These are phyloP conservation scores for Emydomyces testavorans DNA, from an alignment of 2,329 filamentous ascomycete genomes.

Conservation along the genomic window DNA sequence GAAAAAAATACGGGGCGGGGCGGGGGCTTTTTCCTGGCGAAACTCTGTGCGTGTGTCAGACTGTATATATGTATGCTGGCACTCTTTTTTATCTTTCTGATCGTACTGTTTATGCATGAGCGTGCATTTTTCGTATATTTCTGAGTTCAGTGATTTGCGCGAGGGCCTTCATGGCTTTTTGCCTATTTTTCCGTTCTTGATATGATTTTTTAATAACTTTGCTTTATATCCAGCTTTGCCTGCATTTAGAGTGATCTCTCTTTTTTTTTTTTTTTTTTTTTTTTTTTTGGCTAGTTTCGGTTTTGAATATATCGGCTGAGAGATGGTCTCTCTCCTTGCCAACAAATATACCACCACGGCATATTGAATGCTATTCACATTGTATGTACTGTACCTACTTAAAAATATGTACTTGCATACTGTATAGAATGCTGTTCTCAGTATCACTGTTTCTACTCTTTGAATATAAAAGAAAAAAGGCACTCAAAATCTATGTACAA, in stretches of 20 bases:
- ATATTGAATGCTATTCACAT: no score
- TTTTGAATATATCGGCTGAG: no score
- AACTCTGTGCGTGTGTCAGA: background rate
- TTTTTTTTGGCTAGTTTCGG: no score
- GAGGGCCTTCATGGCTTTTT: background rate
- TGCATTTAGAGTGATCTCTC: background rate
- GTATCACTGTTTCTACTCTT: no score
- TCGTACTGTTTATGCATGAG: constrained; percentile 4
- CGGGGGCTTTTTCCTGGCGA: background rate
- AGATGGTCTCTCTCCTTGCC: no score
- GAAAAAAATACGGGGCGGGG: background rate
- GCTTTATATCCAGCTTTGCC: background rate
- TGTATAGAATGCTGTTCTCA: no score
- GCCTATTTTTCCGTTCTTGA: background rate
- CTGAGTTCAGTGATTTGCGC: background rate
- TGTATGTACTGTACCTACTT: no score
- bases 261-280: no score
- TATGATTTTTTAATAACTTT: constrained; percentile 1
- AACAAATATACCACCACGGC: no score
- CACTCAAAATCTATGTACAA: constrained; percentile 1
- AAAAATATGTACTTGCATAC: no score
- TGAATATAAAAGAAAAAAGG: no score
- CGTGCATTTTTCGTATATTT: background rate
- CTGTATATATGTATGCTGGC: constrained; percentile 2
- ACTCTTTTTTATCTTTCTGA: background rate